A percentile compares a stretch with the other conserved stretches of the same genome.
phyloP scores from a whole-genome alignment of 2,329 filamentous ascomycete genomes.

The Cordyceps militaris region DNA sequence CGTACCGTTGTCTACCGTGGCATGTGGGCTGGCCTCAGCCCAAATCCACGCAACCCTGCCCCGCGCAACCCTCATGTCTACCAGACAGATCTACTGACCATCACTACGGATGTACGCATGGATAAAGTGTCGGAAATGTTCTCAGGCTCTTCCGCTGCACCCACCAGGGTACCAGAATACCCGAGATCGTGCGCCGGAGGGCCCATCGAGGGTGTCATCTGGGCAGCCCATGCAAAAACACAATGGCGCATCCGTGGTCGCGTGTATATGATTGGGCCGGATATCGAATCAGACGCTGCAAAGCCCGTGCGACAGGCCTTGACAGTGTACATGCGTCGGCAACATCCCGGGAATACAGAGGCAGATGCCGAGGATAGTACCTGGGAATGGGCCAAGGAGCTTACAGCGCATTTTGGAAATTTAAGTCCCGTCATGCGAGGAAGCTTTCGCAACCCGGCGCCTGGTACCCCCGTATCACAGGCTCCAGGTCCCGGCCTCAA shows the following conservation, averaged over 20 bases:
- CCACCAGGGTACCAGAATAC: background rate
- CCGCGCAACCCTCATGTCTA: slow-evolving; percentile 61
- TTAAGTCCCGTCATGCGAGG: slow-evolving; percentile 73
- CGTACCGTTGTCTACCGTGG: slow-evolving; percentile 81
- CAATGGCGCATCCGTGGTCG: slow-evolving; percentile 82
- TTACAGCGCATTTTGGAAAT: slow-evolving; percentile 88
- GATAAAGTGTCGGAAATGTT: slow-evolving; percentile 71
- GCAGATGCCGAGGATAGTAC: slow-evolving; percentile 16
- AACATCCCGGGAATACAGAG: slow-evolving; percentile 8
- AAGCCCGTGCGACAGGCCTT: slow-evolving; percentile 53
- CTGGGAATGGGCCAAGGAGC: slow-evolving; percentile 74
- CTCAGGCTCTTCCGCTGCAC: slow-evolving; percentile 26
- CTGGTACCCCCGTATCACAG: slow-evolving; percentile 53
- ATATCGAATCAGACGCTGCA: slow-evolving; percentile 44
- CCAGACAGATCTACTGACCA: slow-evolving; percentile 69
- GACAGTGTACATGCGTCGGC: slow-evolving; percentile 51
- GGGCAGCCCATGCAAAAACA: slow-evolving; percentile 60
- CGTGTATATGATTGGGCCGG: slow-evolving; percentile 67
- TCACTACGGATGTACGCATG: slow-evolving; percentile 88
- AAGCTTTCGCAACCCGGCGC: slow-evolving; percentile 64
- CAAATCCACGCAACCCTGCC: slow-evolving; percentile 66
- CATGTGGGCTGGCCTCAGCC: slow-evolving; percentile 68
- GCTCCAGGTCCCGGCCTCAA: slow-evolving; percentile 35
- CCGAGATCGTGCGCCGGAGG: slow-evolving; percentile 53
- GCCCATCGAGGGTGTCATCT: slow-evolving; percentile 76